Evolutionary conservation across 2,329 filamentous ascomycete species (phyloP), one percentile per base, ranked within the genome.

Genomic region (Aspergillus sp.): DNA sequence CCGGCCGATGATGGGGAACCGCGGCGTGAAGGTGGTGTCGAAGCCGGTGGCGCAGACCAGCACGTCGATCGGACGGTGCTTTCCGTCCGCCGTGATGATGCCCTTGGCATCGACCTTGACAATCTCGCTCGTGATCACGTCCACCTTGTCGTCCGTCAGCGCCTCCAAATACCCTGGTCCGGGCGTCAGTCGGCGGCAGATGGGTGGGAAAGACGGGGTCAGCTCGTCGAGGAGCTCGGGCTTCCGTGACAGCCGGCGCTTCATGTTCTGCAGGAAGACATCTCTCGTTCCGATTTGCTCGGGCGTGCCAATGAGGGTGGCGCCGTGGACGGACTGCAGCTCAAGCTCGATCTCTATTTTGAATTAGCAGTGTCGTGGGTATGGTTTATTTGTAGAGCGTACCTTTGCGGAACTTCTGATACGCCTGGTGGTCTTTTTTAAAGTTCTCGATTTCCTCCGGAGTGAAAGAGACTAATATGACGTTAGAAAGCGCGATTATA

Each of bases 41-140:
- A 73, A 73, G 0, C 70, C 70, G 2, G 71, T 73, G 8, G 71
- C 71, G 49, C 71, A 73, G 26, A 70, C 63, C 8, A 73, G 56
- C n/a, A 68, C 60, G 41, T 73, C 69, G 4, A 66, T 60, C 4
- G 63, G 56, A 45, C 66, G 60, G 47, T 70, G 67, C 16, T 59
- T 61, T 4, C 70, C 69, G 40, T 73, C 70, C 3, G 60, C 65
- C 0, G 66, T 69, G 19, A 68, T 53, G 16, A 74, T 68, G 4
- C 69, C 68, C 1, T 59, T 58, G 19, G 60, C 58, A 22, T 66
- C 62, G 13, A 72, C 57, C 11, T 59, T 73, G 17, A 72, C 73
- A 59, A 88, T 88, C 1, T 70, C 74, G 0, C 76, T 78, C 14
- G 73, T 75, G 60, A 87, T 81, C 11, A 42, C 40, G 40, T 42